Evolutionary conservation across 768 basidiomycete species (phyloP).

Genomic region (Lactifluus echinatus): DNA sequence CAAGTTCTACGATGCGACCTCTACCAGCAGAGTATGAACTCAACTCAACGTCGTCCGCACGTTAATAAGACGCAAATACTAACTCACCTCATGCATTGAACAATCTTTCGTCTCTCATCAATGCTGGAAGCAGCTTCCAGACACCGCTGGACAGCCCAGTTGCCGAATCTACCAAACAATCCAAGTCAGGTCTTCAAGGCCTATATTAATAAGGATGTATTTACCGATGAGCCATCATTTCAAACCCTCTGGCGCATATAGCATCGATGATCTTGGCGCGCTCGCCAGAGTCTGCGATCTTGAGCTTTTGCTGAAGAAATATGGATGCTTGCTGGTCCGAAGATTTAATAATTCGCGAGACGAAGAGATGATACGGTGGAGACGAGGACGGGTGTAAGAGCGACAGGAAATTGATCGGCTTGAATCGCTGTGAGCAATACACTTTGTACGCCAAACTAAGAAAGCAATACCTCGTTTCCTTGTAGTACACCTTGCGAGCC

Average conservation of each 20-base stretch:
- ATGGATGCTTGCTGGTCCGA: conserved; percentile 89
- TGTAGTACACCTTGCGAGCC: conserved; percentile 24
- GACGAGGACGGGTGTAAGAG: conserved; percentile 78
- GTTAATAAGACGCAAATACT: neutral
- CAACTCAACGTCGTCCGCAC: neutral
- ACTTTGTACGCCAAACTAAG: neutral
- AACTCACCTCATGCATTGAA: conserved; percentile 73
- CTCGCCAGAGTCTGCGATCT: conserved; percentile 72
- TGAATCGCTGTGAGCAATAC: neutral
- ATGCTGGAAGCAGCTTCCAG: conserved; percentile 67
- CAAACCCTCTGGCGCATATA: conserved; percentile 74
- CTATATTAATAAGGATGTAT: conserved; percentile 11
- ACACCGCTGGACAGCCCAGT: conserved; percentile 87
- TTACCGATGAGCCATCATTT: conserved; percentile 88
- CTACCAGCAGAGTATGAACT: conserved; percentile 29
- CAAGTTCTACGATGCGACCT: conserved; percentile 76
- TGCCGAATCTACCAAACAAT: conserved; percentile 57
- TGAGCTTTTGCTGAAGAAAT: conserved; percentile 84
- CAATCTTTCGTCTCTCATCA: conserved; percentile 74
- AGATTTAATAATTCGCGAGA: conserved; percentile 77
- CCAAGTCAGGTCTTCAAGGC: neutral
- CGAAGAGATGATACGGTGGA: conserved; percentile 76
- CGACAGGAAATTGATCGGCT: conserved; percentile 88
- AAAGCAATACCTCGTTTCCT: conserved; percentile 40
- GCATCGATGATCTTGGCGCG: conserved; percentile 80